Percentiles rank a stretch among this genome's conserved stretches.
Conservation (phyloP, 148 eudicot genomes). For the Vaccinium corymbosum region DNA sequence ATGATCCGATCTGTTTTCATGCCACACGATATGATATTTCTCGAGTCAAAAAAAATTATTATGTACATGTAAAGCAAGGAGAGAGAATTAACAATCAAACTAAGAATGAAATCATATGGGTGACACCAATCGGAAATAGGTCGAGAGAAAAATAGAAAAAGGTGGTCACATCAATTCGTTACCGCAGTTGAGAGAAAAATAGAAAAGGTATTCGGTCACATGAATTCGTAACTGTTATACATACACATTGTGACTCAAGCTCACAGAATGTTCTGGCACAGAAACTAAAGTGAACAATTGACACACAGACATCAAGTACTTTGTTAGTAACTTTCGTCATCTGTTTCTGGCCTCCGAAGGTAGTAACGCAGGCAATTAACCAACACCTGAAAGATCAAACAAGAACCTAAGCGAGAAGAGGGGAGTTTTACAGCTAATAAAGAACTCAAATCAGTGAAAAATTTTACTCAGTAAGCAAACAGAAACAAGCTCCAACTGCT, state of each 20-base stretch:
- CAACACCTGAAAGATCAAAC: slow-evolving; percentile 52
- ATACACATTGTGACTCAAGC: neutral
- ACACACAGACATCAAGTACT: slow-evolving; percentile 9
- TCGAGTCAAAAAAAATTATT: neutral
- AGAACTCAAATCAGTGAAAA: neutral
- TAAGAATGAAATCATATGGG: neutral
- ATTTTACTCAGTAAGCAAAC: neutral
- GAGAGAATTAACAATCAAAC: neutral
- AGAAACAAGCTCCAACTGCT: neutral
- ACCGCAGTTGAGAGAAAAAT: neutral
- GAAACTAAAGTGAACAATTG: neutral
- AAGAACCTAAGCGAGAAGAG: neutral
- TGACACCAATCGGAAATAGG: neutral
- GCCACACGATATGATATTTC: neutral
- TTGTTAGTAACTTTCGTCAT: slow-evolving; percentile 80
- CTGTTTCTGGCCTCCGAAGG: slow-evolving; percentile 78
- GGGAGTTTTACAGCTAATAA: neutral
- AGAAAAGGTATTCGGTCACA: neutral
- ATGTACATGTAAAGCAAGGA: neutral
- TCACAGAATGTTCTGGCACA: neutral
- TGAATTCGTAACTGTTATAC: neutral
- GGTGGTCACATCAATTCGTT: neutral
- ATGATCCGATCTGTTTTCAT: neutral
- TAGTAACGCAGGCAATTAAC: slow-evolving; percentile 75
- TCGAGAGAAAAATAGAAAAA: neutral